These are phyloP conservation scores for Immersiporthe knoxdaviesiana DNA, from an alignment of 2,329 filamentous ascomycete genomes.

Conservation along the genomic window DNA sequence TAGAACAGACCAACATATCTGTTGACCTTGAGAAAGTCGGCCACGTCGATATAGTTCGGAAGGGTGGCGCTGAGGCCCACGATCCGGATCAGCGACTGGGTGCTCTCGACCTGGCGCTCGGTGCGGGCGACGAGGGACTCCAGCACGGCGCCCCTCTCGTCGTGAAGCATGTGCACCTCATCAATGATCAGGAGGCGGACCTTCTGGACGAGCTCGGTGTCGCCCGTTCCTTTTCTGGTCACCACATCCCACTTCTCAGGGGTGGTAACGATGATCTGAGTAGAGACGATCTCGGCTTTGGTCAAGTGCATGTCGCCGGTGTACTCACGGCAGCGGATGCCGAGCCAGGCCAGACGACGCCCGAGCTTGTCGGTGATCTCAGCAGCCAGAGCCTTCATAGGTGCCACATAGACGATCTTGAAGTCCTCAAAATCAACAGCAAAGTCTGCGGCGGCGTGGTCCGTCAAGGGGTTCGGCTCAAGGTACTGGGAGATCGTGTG, in stretches of 20 bases:
- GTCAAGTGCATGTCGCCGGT: conserved; percentile 99
- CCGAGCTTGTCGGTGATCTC: conserved; percentile 95
- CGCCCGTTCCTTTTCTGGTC: conserved; percentile 93
- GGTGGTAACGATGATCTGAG: conserved; percentile 97
- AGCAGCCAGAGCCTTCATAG: conserved; percentile 97
- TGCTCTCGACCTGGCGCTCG: conserved; percentile 95
- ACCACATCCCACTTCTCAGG: conserved; percentile 99
- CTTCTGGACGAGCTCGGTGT: conserved; percentile 97
- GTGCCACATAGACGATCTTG: conserved; percentile 98
- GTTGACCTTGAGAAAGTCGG: conserved; percentile 96
- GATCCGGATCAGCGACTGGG: conserved; percentile 94
- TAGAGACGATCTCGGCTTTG: conserved; percentile 92
- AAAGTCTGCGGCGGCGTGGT: conserved; percentile 75
- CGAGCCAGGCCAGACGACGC: conserved; percentile 90
- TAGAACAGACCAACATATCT: conserved; percentile 92
- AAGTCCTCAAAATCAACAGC: conserved; percentile 84
- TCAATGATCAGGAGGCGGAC: conserved; percentile 96
- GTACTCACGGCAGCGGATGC: conserved; percentile 87
- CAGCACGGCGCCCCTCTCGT: conserved; percentile 92
- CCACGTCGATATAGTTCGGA: conserved; percentile 95
- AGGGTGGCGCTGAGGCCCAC: conserved; percentile 93
- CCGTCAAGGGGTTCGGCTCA: conserved; percentile 76
- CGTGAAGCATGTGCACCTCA: conserved; percentile 99
- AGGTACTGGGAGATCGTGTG: conserved; percentile 89
- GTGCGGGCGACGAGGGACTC: conserved; percentile 96